Base-by-base conservation (phyloP, 768 basidiomycete species). In the Roridomyces roridus region DNA sequence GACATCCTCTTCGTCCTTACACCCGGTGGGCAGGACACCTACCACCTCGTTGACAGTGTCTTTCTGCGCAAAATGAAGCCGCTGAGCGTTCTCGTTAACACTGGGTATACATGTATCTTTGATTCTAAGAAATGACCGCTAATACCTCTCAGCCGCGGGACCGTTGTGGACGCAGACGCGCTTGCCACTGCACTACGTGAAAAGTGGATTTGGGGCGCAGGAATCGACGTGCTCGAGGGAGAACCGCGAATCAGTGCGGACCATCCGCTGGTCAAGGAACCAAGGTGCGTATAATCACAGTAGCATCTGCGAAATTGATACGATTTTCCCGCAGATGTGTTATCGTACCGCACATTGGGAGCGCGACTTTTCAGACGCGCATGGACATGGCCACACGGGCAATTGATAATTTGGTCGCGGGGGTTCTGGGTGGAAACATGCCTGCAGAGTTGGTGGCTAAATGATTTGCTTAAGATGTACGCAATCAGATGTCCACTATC, bases 191-290 rank as follows among this genome's bases (percentile, higher is more conserved):
- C 96, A 2, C 73, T 98, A 39, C 70, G 77, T 42, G 85, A 89
- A 57, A 82, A 81, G 3, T 87, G 88, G 85, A 90, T 99, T 21
- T 96, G 89, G 81, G 95, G 87, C 21, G 97, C 97, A 0, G 96
- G 94, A 0, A 65, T 99, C 11, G 96, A 99, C 70, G 96, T 98
- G 31, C 86, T 98, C 7, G 92, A 94, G 62, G 94, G 94, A 18
- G 96, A 98, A 69, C 96, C 96, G 0, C 72, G 87, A 41, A 79
- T 99, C 24, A 64, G 72, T 1, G 69, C 74, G 3, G 87, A 90
- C 59, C 95, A 99, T 68, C 88, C 91, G 4, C 71, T 99, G 43
- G 85, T 96, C 41, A 85, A 82, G 65, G 85, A 92, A 51, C 87
- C 88, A 15, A 83, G 85, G 86, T 94, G 64, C 66, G 74, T 52